These are phyloP conservation scores for Salvia sclarea DNA, from an alignment of 305 asterid species.

Conservation along the genomic window DNA sequence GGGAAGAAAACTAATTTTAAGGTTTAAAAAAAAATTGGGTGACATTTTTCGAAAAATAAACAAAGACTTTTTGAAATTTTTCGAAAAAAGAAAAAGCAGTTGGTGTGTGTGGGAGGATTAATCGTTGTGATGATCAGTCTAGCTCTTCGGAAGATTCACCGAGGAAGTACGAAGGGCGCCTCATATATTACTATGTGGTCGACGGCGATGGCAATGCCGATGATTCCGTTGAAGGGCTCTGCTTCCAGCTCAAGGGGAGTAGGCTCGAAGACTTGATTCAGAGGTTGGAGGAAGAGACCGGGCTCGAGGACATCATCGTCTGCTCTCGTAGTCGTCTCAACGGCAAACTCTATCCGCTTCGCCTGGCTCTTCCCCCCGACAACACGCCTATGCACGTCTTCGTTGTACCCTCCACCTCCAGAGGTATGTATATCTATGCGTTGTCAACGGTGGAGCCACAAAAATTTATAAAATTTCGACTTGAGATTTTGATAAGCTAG, in stretches of 20 bases:
- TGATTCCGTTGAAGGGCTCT: constrained; percentile 50
- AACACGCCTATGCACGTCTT: constrained; percentile 61
- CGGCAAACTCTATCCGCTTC: constrained; percentile 70
- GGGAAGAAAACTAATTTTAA: no score
- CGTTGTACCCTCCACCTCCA: constrained; percentile 62
- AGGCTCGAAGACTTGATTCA: constrained; percentile 56
- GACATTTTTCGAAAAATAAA: no score
- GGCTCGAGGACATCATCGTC: constrained; percentile 51
- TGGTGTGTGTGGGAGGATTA: neutral
- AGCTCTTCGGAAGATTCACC: constrained; percentile 40
- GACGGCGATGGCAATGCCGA: constrained; percentile 60
- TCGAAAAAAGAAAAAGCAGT: no score
- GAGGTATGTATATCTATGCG: constrained; percentile 34
- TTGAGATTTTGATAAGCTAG: no score
- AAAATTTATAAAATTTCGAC: no score
- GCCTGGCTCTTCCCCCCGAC: constrained; percentile 79
- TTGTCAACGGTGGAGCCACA: no score
- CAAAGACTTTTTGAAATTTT: no score
- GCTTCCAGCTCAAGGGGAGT: constrained; percentile 60
- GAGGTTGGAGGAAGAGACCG: constrained; percentile 74
- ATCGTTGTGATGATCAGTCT: constrained; percentile 43
- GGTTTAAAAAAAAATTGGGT: no score
- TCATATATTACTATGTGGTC: constrained; percentile 53
- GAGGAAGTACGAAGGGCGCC: constrained; percentile 53
- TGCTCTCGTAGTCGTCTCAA: constrained; percentile 56